phyloP scores from a whole-genome alignment of 2,329 filamentous ascomycete species.

The Fusarium longipes region DNA sequence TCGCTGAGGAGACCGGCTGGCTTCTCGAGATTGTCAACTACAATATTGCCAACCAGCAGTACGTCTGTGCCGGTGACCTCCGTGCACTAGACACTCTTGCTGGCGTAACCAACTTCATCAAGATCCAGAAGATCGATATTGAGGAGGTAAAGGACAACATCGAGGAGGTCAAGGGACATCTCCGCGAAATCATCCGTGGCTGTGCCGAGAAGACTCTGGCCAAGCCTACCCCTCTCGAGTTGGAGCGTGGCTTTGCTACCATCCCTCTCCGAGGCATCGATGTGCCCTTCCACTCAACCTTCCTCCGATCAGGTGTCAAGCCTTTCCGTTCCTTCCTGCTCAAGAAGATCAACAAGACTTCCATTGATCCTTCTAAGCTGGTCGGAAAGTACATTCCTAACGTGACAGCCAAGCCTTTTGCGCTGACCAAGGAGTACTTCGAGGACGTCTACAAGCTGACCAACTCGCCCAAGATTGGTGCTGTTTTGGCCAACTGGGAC shows the following conservation, averaged over 20 bases:
- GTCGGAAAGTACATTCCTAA: constrained; percentile 99
- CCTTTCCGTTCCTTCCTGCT: constrained; percentile 98
- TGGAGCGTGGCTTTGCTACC: constrained; percentile 95
- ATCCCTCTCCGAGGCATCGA: constrained; percentile 98
- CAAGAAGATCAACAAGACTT: constrained; percentile 99
- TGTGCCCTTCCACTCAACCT: constrained; percentile 98
- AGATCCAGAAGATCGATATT: constrained; percentile 97
- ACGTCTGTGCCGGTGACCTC: constrained; percentile 77
- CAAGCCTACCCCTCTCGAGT: constrained; percentile 88
- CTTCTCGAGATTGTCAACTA: constrained; percentile 99
- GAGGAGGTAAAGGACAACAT: constrained; percentile 89
- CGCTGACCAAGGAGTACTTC: constrained; percentile 98
- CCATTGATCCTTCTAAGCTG: constrained; percentile 95
- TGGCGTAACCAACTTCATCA: constrained; percentile 93
- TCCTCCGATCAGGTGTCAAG: constrained; percentile 97
- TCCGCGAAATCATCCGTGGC: constrained; percentile 90
- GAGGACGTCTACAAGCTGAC: constrained; percentile 97
- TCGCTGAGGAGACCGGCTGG: constrained; percentile 94
- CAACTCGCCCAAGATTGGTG: constrained; percentile 81
- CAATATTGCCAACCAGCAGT: constrained; percentile 81
- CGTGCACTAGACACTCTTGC: constrained; percentile 77
- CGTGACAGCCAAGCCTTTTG: constrained; percentile 95
- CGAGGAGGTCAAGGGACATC: constrained; percentile 89
- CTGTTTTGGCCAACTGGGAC: constrained; percentile 88
- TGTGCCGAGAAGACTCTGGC: constrained; percentile 87